Evolutionary conservation across 352 stramenopile genomes (phyloP), one percentile per base, ranked within the genome.

Genomic region (Detonula confervacea): DNA sequence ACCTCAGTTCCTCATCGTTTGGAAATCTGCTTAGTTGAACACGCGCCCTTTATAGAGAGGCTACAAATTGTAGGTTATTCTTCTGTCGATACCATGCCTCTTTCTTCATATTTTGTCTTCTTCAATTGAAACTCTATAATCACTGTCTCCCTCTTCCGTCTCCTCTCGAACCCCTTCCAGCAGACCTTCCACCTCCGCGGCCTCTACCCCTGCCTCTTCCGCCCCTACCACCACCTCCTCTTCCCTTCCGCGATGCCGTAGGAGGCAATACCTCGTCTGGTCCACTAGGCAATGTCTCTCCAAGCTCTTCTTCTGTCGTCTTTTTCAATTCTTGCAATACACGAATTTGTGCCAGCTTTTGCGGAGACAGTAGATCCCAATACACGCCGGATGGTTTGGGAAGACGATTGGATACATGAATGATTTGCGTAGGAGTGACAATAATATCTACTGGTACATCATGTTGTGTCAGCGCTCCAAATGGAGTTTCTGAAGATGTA

Each of bases 371-470:
- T 11, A 92, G 61, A 60, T 92, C 77, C 87, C 87, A 92, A 52
- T 82, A 90, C 11, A 92, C 76, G 4, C 87, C 84, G 8, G 74
- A 87, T 25, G 84, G 87, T 55, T 92, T 91, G 0, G 77, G 73
- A 7, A 77, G 63, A 52, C 73, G 61, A 66, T 88, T 80, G 11
- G 80, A 63, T 25, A 91, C 86, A 11, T 52, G 79, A 72, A 92
- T 92, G 2, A 81, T 68, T 16, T 66, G 39, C 5, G 87, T 90
- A 0, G 87, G 87, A 39, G 87, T 92, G 3, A 90, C 79, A 65
- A 92, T 92, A 16, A 92, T 85, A 59, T 92, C 87, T 1, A 92
- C 87, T 18, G 87, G 87, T 22, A 92, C 87, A 73, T 92, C 87
- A 55, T 92, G 87, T 30, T 83, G 59, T 11, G 86, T 91, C 20